Evolutionary conservation across 2,329 filamentous ascomycete species (phyloP).

Genomic region (Fusarium sp.): DNA sequence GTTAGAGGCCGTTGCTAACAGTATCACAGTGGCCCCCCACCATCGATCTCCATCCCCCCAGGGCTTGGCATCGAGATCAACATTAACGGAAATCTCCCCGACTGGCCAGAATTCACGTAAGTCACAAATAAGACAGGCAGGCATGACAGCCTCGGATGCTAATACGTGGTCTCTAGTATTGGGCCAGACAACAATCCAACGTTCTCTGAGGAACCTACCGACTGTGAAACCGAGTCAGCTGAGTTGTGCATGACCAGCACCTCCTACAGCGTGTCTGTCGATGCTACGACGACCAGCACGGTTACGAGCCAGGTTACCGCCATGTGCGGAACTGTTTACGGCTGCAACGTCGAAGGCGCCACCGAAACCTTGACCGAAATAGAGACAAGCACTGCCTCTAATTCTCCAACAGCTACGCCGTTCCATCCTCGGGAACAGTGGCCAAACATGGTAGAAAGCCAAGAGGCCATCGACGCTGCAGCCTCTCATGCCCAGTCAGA

Average conservation of each 20-base stretch:
- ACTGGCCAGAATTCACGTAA: not conserved
- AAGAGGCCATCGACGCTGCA: not conserved
- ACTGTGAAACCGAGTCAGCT: not conserved
- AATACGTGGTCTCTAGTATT: not conserved
- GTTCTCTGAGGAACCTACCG: not conserved
- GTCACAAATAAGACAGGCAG: not conserved
- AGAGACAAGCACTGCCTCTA: not conserved
- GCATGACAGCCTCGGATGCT: not conserved
- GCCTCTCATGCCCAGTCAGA: not conserved
- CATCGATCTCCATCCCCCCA: not conserved
- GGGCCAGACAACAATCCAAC: not conserved
- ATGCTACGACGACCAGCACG: not conserved
- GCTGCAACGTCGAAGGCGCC: conserved; percentile 4
- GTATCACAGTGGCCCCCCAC: not conserved
- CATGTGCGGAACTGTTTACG: conserved; percentile 7
- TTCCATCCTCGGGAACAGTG: not conserved
- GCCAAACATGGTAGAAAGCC: not conserved
- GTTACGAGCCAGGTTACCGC: not conserved
- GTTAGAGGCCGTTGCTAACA: not conserved
- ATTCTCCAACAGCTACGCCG: not conserved
- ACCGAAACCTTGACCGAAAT: not conserved
- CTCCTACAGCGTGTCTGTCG: conserved; percentile 2
- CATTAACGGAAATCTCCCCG: not conserved
- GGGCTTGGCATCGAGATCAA: not conserved
- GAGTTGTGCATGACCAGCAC: not conserved